Evolutionary conservation across 2,329 filamentous ascomycete genomes (phyloP), one percentile per base, ranked within the genome.

Genomic region (Cladophialophora chaetospira): DNA sequence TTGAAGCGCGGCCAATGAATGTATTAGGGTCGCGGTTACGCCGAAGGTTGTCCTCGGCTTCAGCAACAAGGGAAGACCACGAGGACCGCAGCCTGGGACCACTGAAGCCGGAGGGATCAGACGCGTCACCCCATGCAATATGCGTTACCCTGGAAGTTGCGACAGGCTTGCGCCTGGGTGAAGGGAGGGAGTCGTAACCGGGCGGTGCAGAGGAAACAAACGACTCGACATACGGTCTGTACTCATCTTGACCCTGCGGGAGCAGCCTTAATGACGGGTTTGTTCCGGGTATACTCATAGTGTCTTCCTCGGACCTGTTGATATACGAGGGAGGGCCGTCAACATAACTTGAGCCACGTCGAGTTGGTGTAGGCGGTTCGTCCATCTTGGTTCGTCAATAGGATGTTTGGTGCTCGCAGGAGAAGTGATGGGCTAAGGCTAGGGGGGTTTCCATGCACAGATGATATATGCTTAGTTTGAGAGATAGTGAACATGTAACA

Each of bases 261-360:
- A 79, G 64, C 57, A 79, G 64, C 33, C 76, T 72, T 74, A 79
- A 75, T 0, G 77, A 76, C 6, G 72, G 67, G 21, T 70, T 69
- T 65, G 73, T 70, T 10, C 68, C 66, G 36, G 51, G 69, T 64
- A 47, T 66, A 66, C 45, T 70, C 66, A 54, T 72, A 56, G 47
- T 67, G 40, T 49, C 69, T 54, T 57, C 72, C 66, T 61, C 69
- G 67, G 57, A 52, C 33, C 55, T 51, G 26, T 63, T 52, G 29
- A 65, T 61, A 62, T 77, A 77, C 4, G 72, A 70, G 19, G 75
- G 75, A 21, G 75, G 74, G 49, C 72, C 73, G n/a, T 77, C 75
- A 44, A 69, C 68, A 50, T 76, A 76, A 54, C 63, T 67, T 40
- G 68, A 68, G 21, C 70, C 71, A 9, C 46, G 53, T 33, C 65